Evolutionary conservation across 495 filamentous ascomycete species (phyloP).

Genomic region (Penicillium nucicola): DNA sequence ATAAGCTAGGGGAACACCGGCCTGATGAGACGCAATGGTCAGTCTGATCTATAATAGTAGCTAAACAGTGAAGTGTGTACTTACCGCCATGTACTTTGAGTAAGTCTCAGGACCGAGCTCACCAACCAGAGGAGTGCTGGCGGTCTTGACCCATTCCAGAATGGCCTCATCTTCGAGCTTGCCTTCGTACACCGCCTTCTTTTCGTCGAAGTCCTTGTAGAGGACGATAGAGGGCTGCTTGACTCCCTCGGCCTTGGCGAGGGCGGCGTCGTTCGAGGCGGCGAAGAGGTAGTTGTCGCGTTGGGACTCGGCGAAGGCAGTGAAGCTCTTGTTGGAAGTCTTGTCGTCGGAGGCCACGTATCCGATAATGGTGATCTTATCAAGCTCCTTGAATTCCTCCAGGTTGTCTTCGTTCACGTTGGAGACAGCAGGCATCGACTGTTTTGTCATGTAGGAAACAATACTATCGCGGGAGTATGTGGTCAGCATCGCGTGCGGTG

Average conservation of each 20-base stretch:
- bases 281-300: constrained; percentile 93
- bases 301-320: constrained; percentile 72
- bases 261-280: constrained; percentile 70
- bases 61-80: constrained; percentile 23
- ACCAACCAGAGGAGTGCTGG: constrained; percentile 87
- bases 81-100: constrained; percentile 85
- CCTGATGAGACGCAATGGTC: constrained; percentile 35
- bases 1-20: constrained; percentile 91
- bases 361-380: constrained; percentile 92
- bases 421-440: constrained; percentile 91
- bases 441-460: constrained; percentile 98
- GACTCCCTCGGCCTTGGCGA: constrained; percentile 89
- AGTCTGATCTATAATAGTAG: neutral
- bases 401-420: constrained; percentile 72
- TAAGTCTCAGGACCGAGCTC: constrained; percentile 99
- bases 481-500: constrained; percentile 21
- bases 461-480: constrained; percentile 52
- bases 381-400: constrained; percentile 94
- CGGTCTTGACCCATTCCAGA: constrained; percentile 74
- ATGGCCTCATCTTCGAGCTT: constrained; percentile 76
- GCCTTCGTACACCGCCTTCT: constrained; percentile 79
- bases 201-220: constrained; percentile 98
- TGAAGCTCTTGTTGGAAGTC: constrained; percentile 76
- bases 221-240: constrained; percentile 83
- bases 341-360: constrained; percentile 86